Base-by-base conservation (phyloP, 495 filamentous ascomycete species). In the Penicillium goetzii region DNA sequence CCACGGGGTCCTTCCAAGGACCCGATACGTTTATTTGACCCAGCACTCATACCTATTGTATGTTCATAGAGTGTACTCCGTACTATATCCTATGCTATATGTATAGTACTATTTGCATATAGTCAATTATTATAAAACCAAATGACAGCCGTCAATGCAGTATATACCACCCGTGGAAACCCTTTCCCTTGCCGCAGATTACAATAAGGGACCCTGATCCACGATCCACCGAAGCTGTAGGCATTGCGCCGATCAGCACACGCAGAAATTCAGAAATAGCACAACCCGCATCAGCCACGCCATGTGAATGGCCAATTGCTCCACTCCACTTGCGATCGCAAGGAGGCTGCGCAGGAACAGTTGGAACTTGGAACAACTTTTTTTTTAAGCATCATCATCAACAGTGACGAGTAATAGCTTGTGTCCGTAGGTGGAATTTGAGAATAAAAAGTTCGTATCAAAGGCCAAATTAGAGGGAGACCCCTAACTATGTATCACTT, bases 401-500 rank as follows among this genome's bases (percentile, higher is more conserved):
- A 15, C 15, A n/a, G 38, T 41, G 38, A 7, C 15, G 36, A n/a
- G n/a, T 36, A 17, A 2, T 36, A 19, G 2, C 1, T 1, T 19
- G 38, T 41, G n/a, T 8, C n/a, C 3, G 7, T 10, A 1, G 10
- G 14, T 45, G n/a, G 15, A 2, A 30, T 21, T 12, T 9, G 2
- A 36, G 9, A 33, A 23, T 40, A n/a, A 0, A 30, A 8, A 43
- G 17, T n/a, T 38, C 25, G 45, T 28, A 30, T 60, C 25, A 28
- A n/a, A 40, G 32, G 32, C 47, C 1, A 51, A 15, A 12, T 38
- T 2, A 23, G 30, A 28, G 25, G 25, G 3, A 30, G 12, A 17
- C 63, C 63, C 63, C 63, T 66, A 59, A 66, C 49, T 54, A n/a
- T n/a, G n/a, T n/a, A 66, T 66, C 63, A 52, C 28, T 36, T 50